A percentile compares a stretch with the other conserved stretches of the same genome.
These are phyloP conservation scores for Mycena kentingensis DNA, from an alignment of 768 basidiomycete genomes.

Conservation along the genomic window DNA sequence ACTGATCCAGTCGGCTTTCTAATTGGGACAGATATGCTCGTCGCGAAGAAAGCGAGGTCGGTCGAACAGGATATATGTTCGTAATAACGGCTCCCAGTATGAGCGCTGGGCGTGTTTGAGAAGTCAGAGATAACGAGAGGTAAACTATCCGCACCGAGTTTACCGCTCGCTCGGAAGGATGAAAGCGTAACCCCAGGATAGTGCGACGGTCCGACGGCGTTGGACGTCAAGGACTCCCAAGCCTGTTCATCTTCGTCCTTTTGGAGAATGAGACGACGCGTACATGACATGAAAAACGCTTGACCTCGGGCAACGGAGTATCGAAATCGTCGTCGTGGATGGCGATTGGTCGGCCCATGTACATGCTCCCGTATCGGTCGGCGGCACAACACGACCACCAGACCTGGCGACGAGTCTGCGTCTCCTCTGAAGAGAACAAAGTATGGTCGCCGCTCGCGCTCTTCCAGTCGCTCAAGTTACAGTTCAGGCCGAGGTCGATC, in stretches of 20 bases:
- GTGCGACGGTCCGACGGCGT: slow-evolving; percentile 26
- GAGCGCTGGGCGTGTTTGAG: slow-evolving; percentile 44
- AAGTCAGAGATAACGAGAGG: slow-evolving; percentile 3
- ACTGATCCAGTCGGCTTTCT: slow-evolving; percentile 72
- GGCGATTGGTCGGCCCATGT: slow-evolving; percentile 73
- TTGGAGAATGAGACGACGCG: slow-evolving; percentile 7
- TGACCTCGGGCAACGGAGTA: slow-evolving; percentile 61
- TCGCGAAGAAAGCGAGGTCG: slow-evolving; percentile 46
- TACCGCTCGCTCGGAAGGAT: slow-evolving; percentile 44
- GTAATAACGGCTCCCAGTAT: slow-evolving; percentile 70
- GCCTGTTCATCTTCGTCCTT: slow-evolving; percentile 60
- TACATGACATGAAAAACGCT: slow-evolving; percentile 15
- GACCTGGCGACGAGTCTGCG: slow-evolving; percentile 70
- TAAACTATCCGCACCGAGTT: slow-evolving; percentile 50
- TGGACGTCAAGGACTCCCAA: slow-evolving; percentile 52
- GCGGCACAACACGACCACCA: slow-evolving; percentile 79
- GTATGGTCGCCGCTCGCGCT: slow-evolving; percentile 48
- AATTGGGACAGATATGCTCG: slow-evolving; percentile 53
- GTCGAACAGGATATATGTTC: slow-evolving; percentile 69
- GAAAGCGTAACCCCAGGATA: slow-evolving; percentile 10
- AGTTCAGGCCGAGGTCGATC: slow-evolving; percentile 79
- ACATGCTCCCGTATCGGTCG: slow-evolving; percentile 77
- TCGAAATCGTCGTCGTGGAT: slow-evolving; percentile 74
- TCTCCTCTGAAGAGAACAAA: slow-evolving; percentile 66
- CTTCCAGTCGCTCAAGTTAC: slow-evolving; percentile 76